Evolutionary conservation across 768 basidiomycete genomes (phyloP), one percentile per base, ranked within the genome.

Genomic region (Pluteus cervinus): DNA sequence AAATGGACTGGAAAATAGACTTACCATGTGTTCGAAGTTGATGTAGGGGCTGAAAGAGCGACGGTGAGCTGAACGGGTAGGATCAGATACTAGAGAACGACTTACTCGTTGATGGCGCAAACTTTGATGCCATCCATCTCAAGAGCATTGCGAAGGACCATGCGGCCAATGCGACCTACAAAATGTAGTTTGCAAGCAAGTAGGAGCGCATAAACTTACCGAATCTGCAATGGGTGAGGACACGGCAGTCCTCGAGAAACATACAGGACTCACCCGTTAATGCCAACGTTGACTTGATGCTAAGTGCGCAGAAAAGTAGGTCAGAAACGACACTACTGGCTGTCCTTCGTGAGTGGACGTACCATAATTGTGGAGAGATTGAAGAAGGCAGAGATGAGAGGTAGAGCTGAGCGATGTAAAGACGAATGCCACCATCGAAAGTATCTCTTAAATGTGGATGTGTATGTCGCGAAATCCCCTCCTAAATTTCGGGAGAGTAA

Each of bases 161-260:
- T 89, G 63, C 93, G 90, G 60, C 93, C 92, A 61, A 96, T 94
- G 67, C 93, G 90, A 68, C 91, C 92, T 90, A 24, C 2, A 34
- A 12, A 18, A 24, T 7, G 20, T 47, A 7, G 32, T 18, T 8
- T 28, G 29, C 17, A 40, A 31, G 29, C 33, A 4, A 21, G 32
- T 16, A 10, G 9, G 21, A 24, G 18, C 1, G 34, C 10, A 37
- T 24, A 2, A 32, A 46, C 79, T 53, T 53, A 87, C 86, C 85
- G 63, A 88, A 88, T 68, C 82, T 81, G 22, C 24, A 38, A 17
- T n/a, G n/a, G 29, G 32, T 18, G 9, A 26, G 7, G 8, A 34
- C 10, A 17, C 21, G 25, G 17, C 36, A 9, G 17, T 37, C 31
- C 11, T 45, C 36, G 37, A 38, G 41, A 29, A 38, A 44, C 40